Evolutionary conservation across 1,139 yeast genomes (phyloP), one percentile per base, ranked within the genome.

Genomic region (Debaryomycetaceae sp.): DNA sequence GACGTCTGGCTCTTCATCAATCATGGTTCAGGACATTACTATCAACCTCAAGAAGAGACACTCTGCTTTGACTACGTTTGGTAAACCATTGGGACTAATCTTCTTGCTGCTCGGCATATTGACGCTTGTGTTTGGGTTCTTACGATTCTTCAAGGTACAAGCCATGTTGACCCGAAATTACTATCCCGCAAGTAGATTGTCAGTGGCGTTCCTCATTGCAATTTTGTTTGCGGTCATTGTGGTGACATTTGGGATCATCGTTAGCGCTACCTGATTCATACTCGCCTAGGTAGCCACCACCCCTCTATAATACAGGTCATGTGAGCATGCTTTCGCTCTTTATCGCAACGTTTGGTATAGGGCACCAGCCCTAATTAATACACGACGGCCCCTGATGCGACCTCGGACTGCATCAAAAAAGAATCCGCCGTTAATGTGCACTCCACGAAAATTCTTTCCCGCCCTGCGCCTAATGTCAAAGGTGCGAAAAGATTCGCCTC

Each of bases 81-180:
- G 70, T 11, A 61, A 61, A 37, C 62, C 61, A 0, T 45, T 65
- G 32, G 71, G 71, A 1, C 47, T 58, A 4, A 39, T 49, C 5
- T 65, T 64, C 37, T 57, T 65, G 5, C 27, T 49, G 3, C 38
- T 65, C 31, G 71, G 71, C 1, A 61, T 65, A 4, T 28, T 49
- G 7, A 57, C 68, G 2, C 44, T 65, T 15, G 10, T 60, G 2
- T 49, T 51, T 37, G 71, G 71, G 3, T 41, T 58, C 22, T 23
- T 44, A 10, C 39, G 71, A 27, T 65, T 51, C 38, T 65, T 61
- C 41, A 49, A 51, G 23, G 71, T 65, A 4, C 66, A 60, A 36
- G 43, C 44, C 10, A 37, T 51, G 35, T 43, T 60, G 9, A 44
- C 51, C 2, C 41, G 49, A 27, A 49, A 51, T 34, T 39, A 48